phyloP scores from a whole-genome alignment of 2,329 filamentous ascomycete species.

The Claviceps sorghi region DNA sequence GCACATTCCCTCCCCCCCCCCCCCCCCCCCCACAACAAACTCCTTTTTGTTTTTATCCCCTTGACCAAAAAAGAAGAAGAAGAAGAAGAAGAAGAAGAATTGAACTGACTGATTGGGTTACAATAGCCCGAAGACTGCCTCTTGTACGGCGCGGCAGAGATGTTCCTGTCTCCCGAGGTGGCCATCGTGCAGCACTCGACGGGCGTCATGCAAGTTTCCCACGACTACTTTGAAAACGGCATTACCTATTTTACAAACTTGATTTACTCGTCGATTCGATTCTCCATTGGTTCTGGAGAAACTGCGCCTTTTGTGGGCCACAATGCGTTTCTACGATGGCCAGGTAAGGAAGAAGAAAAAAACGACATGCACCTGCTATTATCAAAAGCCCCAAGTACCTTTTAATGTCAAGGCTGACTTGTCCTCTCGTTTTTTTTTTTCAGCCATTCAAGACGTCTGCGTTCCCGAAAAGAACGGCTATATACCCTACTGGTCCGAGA shows the following conservation, averaged over 20 bases:
- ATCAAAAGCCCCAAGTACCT: neutral
- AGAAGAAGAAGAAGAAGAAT: neutral
- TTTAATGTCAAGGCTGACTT: neutral
- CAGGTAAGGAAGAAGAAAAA: constrained; percentile 6
- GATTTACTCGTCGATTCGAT: constrained; percentile 59
- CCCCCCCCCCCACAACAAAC: neutral
- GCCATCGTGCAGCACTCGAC: constrained; percentile 60
- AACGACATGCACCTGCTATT: too few species aligned
- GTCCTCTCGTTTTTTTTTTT: neutral
- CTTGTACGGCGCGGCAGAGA: constrained; percentile 54
- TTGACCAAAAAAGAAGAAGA: neutral
- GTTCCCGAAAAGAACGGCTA: constrained; percentile 27
- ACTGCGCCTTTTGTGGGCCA: constrained; percentile 64
- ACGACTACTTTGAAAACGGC: constrained; percentile 56
- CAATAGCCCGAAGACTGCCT: constrained; percentile 45
- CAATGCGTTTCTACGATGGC: constrained; percentile 61
- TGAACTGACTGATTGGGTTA: neutral
- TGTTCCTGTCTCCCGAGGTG: constrained; percentile 55
- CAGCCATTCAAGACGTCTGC: constrained; percentile 22
- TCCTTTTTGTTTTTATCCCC: neutral
- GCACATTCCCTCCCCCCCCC: neutral
- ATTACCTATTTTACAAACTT: constrained; percentile 71
- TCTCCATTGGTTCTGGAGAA: constrained; percentile 56
- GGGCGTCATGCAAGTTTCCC: constrained; percentile 62
- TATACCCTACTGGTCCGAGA: constrained; percentile 61